Conservation (phyloP, 2,329 filamentous ascomycete species). For the Rasamsonia emersonii region DNA sequence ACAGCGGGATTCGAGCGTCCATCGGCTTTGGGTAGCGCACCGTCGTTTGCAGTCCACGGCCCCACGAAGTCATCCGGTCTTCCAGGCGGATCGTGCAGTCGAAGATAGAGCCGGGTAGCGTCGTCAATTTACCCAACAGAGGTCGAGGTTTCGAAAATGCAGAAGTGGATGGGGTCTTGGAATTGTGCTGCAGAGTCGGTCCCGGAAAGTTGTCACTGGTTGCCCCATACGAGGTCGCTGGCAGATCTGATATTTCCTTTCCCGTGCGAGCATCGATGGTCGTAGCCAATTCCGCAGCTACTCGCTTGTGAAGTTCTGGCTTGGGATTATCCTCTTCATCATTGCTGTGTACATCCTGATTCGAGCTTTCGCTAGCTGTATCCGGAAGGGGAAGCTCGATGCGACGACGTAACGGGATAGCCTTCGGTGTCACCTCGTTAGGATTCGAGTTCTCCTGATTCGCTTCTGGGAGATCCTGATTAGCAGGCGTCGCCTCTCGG, state of each 20-base stretch:
- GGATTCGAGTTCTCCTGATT: slow-evolving; percentile 10
- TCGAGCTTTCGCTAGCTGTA: slow-evolving; percentile 28
- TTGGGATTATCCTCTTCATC: slow-evolving; percentile 6
- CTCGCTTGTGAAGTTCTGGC: slow-evolving; percentile 10
- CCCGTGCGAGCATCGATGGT: slow-evolving; percentile 38
- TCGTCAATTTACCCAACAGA: slow-evolving; percentile 57
- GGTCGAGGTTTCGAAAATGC: slow-evolving; percentile 27
- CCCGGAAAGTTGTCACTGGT: slow-evolving; percentile 12
- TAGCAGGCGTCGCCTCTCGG: slow-evolving; percentile 16
- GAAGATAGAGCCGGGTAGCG: slow-evolving; percentile 56
- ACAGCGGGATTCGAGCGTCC: slow-evolving; percentile 70
- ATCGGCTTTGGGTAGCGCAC: slow-evolving; percentile 52
- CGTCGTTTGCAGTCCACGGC: slow-evolving; percentile 61
- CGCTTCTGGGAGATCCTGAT: slow-evolving; percentile 10
- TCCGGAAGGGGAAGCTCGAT: slow-evolving; percentile 32
- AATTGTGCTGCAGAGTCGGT: slow-evolving; percentile 7
- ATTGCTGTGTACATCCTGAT: slow-evolving; percentile 11
- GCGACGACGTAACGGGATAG: slow-evolving; percentile 24
- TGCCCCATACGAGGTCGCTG: slow-evolving; percentile 8
- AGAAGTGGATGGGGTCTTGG: slow-evolving; percentile 7
- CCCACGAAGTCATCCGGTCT: slow-evolving; percentile 65
- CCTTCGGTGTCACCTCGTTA: slow-evolving; percentile 23
- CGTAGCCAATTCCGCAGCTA: slow-evolving; percentile 28
- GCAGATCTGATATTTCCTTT: slow-evolving; percentile 18
- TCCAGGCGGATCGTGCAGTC: slow-evolving; percentile 58